Base-by-base conservation (phyloP, 2,329 filamentous ascomycete genomes). In the Colletotrichum tanaceti region DNA sequence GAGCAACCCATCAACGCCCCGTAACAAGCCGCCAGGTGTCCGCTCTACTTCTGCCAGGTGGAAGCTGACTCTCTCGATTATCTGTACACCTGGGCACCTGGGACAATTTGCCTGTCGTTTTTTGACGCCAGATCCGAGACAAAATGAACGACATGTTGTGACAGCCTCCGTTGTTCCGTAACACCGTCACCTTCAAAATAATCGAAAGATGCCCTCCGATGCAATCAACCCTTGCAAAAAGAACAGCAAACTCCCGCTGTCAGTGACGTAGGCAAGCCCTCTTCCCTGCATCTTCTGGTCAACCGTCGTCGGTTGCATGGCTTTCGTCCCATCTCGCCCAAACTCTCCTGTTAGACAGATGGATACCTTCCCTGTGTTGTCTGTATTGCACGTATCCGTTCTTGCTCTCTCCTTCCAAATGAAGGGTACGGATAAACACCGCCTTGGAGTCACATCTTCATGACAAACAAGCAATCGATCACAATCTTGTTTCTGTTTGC, bases 171-270 rank as follows among this genome's bases (percentile, higher is more conserved):
- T 35, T 35, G 32, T 9, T 35, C 32, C 32, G 32, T 35, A 10
- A 35, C 32, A 10, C 10, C 32, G 5, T 35, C 32, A 11, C 32
- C 32, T 35, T 35, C 9, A 2, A 35, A 10, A 35, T 7, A 35
- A 35, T 35, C 32, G 32, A 9, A 35, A 35, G 32, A 35, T 35
- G 32, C 53, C 50, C 59, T 38, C 38, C 44, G 55, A 53, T 41
- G 53, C 35, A 44, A 16, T 41, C 20, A 44, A 69, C 16, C 66
- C 63, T 53, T 69, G 55, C 50, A 61, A 46, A 46, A 35, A 57
- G 24, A 60, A 65, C 57, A 61, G 55, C 66, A 69, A 58, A 66
- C 65, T 69, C 66, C 62, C 63, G 66, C 66, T 69, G 66, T 66
- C 62, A 69, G 32, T 58, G 38, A 57, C 63, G 55, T 49, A 32